Conservation (phyloP, 371 early-diverging fungal species). For the Parasitella parasitica region DNA sequence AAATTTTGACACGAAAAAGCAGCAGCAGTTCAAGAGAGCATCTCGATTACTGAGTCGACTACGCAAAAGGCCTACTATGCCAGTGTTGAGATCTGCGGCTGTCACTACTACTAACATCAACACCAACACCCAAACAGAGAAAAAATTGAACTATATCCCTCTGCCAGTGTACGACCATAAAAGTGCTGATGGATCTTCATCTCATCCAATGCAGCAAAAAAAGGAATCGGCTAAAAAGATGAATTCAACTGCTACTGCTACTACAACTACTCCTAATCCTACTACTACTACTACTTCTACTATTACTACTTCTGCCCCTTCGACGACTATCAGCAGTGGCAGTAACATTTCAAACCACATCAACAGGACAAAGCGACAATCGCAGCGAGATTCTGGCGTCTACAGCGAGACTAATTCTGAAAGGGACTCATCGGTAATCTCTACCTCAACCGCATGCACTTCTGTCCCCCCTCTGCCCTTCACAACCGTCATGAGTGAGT, state of each 20-base stretch:
- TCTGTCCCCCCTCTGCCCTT: not conserved
- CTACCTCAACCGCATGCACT: conserved; percentile 2
- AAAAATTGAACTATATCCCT: conserved; percentile 13
- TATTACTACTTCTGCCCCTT: not conserved
- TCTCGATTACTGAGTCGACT: conserved; percentile 29
- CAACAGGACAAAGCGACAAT: not conserved
- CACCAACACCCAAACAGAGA: not conserved
- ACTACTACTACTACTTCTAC: not conserved
- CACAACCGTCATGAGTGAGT: conserved; percentile 12
- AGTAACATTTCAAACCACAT: conserved; percentile 1
- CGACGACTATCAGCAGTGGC: not conserved
- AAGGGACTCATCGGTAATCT: conserved; percentile 16
- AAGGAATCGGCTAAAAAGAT: not conserved
- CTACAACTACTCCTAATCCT: not conserved
- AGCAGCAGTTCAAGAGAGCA: conserved; percentile 27
- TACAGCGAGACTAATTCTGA: conserved; percentile 39
- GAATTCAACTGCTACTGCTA: not conserved
- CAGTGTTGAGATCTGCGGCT: not conserved
- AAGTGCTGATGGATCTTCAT: not conserved
- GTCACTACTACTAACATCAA: not conserved
- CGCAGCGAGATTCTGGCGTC: conserved; percentile 44
- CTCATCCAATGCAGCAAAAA: not conserved
- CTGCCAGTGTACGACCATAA: conserved; percentile 4
- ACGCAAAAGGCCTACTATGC: conserved; percentile 26
- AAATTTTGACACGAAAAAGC: conserved; percentile 7